Evolutionary conservation across 179 eudicot species (phyloP).

Genomic region (Silene vulgaris): DNA sequence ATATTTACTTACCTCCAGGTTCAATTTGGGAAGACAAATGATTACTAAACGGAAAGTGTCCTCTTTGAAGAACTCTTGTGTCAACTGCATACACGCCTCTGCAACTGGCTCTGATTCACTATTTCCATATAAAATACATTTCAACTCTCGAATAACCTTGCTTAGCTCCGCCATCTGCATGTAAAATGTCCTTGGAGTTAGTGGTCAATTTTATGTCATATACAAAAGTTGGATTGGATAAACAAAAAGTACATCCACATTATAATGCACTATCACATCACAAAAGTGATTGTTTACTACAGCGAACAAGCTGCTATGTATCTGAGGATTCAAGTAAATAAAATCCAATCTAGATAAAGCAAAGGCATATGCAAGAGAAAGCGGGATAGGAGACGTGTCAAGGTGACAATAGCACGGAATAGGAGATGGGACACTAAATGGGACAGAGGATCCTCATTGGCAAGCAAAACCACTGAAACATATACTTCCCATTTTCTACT

Average conservation of each 20-base stretch:
- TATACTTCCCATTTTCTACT: not conserved
- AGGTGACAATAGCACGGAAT: too few species aligned
- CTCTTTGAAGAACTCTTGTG: conserved; percentile 90
- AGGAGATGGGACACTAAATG: too few species aligned
- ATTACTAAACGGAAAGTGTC: conserved; percentile 70
- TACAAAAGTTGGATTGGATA: not conserved
- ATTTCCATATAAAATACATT: conserved; percentile 77
- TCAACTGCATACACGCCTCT: conserved; percentile 87
- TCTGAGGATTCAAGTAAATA: not conserved
- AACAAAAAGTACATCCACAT: not conserved
- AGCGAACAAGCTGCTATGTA: not conserved
- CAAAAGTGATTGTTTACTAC: not conserved
- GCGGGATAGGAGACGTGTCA: too few species aligned
- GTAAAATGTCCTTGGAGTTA: conserved; percentile 1
- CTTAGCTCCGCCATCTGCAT: conserved; percentile 65
- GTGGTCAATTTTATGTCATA: not conserved
- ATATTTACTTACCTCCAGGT: conserved; percentile 60
- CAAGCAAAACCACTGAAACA: not conserved
- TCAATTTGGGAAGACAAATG: conserved; percentile 69
- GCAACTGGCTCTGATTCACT: conserved; percentile 92
- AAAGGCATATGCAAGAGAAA: not conserved
- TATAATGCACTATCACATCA: not conserved
- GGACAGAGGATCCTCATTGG: too few species aligned
- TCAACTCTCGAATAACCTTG: conserved; percentile 69
- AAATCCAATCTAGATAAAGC: not conserved